phyloP scores from a whole-genome alignment of 208 protist species.

The Trypanosoma congolense region DNA sequence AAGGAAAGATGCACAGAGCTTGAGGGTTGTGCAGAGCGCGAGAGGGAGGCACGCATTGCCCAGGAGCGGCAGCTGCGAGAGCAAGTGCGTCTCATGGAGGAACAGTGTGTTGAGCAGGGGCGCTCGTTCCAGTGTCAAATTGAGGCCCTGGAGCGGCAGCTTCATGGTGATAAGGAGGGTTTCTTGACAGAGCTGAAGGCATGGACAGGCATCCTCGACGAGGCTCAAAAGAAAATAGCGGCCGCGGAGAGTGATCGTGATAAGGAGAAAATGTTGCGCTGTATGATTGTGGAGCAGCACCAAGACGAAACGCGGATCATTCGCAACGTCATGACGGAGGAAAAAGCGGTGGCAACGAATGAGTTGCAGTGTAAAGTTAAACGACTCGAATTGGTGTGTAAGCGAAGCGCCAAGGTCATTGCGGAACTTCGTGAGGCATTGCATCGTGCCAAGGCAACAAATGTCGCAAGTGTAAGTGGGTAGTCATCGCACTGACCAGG shows the following conservation, averaged over 20 bases:
- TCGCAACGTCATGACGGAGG: conserved; percentile 17
- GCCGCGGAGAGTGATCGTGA: conserved; percentile 25
- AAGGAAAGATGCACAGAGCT: not conserved
- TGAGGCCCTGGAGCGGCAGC: conserved; percentile 5
- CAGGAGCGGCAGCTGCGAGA: not conserved
- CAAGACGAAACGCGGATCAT: conserved; percentile 24
- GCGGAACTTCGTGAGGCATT: conserved; percentile 52
- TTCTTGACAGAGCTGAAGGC: conserved; percentile 26
- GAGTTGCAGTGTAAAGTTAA: conserved; percentile 29
- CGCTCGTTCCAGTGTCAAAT: conserved; percentile 1
- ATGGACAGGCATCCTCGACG: conserved; percentile 24
- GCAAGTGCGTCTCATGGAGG: not conserved
- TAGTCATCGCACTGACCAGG: too few species aligned
- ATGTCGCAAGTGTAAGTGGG: not conserved
- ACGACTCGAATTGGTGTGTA: conserved; percentile 48
- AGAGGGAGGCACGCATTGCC: not conserved
- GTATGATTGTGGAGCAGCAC: conserved; percentile 33
- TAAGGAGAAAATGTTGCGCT: conserved; percentile 18
- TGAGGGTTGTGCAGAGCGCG: not conserved
- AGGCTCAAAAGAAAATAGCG: conserved; percentile 14
- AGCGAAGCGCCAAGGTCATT: conserved; percentile 50
- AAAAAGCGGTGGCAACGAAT: conserved; percentile 1
- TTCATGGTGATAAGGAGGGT: conserved; percentile 12
- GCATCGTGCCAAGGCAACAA: conserved; percentile 18
- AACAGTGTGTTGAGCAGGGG: not conserved